phyloP scores from a whole-genome alignment of 164 flowering plant genomes.

The Cinnamomum chago region DNA sequence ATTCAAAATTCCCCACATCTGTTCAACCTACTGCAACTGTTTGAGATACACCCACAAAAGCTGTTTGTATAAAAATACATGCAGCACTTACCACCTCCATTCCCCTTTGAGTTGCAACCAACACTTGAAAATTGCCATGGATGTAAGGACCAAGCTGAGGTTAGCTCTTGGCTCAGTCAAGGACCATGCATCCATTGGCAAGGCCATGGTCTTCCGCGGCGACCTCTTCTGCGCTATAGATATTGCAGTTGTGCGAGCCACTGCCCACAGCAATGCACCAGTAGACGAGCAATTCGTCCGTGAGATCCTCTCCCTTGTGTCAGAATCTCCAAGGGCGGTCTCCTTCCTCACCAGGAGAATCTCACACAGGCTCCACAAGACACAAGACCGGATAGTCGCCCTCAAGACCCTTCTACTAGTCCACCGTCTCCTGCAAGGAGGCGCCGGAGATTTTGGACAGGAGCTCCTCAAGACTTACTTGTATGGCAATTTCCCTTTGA shows the following conservation, averaged over 20 bases:
- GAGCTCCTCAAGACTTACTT: constrained; percentile 33
- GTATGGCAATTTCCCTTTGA: constrained; percentile 40
- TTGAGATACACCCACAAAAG: too few relatives aligned
- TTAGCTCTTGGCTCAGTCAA: constrained; percentile 59
- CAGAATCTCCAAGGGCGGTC: constrained; percentile 48
- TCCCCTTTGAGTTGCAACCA: too few relatives aligned
- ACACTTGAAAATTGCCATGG: constrained; percentile 17
- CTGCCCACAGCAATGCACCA: constrained; percentile 53
- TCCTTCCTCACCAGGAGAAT: constrained; percentile 46
- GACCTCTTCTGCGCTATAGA: constrained; percentile 46
- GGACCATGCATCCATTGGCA: constrained; percentile 68
- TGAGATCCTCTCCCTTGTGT: constrained; percentile 61
- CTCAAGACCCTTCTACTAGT: constrained; percentile 57
- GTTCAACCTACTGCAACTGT: too few relatives aligned
- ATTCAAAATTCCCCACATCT: too few relatives aligned
- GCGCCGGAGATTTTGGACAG: constrained; percentile 50
- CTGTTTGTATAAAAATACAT: too few relatives aligned
- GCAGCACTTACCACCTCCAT: too few relatives aligned
- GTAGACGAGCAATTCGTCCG: constrained; percentile 54
- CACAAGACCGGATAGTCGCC: constrained; percentile 53
- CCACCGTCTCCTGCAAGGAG: constrained; percentile 65
- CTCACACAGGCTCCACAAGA: constrained; percentile 49
- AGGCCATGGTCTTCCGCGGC: constrained; percentile 43
- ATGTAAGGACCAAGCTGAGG: constrained; percentile 36
- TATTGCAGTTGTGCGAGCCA: constrained; percentile 63